Base-by-base conservation (phyloP, 1,284 basidiomycete genomes). In the Apiotrichum sp. region DNA sequence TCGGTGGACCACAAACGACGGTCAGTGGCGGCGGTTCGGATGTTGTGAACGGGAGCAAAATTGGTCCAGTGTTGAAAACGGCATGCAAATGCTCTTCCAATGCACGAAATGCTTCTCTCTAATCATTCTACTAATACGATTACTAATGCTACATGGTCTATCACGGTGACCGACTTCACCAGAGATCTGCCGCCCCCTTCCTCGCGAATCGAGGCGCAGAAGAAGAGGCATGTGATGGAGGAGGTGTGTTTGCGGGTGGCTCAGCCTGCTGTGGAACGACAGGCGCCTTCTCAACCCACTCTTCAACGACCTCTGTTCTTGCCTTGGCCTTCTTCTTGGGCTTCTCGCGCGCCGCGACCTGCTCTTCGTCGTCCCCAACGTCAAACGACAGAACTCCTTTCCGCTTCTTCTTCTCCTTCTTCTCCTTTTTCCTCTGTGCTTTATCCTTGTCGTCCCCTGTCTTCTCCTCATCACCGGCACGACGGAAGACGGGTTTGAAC, bases 381-480 rank as follows among this genome's bases (percentile, higher is more conserved):
- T 81, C 82, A 65, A 90, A 89, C 3, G 86, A 88, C 42, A 88
- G 80, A 8, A 87, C 77, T 9, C 80, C 79, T 57, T 71, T 75
- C 58, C 75, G 74, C 59, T 65, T 78, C 65, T 62, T 73, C 64
- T 57, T 72, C 52, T 65, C 73, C 57, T 69, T 66, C 53, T 72
- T 70, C 43, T 70, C 67, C 54, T 75, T 77, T 58, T 77, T 71
- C 62, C 69, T 70, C 58, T 74, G 77, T 47, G 70, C 73, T 57
- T 80, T 80, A 36, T 62, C 65, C 0, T 61, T 58, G 46, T 79
- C 70, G 50, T 78, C 71, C 2, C 48, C 56, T 14, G 52, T 53
- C 2, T 55, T 50, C 50, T 43, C 56, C 47, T 41, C 60, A 45
- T 41, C 50, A 55, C 31, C 11, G 48, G 55, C 52, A 29, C 59